Conservation (phyloP, 306 rosid species). For the Trifolium subterraneum region DNA sequence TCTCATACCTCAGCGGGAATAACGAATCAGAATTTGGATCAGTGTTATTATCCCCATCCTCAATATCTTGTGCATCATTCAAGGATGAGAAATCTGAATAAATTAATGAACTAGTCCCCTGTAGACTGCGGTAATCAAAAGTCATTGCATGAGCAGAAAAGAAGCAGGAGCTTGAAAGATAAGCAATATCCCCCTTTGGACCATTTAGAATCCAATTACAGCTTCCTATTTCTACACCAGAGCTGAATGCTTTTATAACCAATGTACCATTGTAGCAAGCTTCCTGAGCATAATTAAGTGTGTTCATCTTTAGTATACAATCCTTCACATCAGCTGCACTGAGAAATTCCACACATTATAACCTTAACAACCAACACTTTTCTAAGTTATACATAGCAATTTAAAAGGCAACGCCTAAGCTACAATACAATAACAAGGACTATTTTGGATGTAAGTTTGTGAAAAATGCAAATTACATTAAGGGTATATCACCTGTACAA, state of each 20-base stretch:
- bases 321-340: constrained; percentile 89
- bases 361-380: constrained; percentile 37
- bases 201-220: constrained; percentile 83
- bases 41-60: constrained; percentile 43
- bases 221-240: constrained; percentile 86
- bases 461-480: constrained; percentile 30
- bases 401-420: constrained; percentile 20
- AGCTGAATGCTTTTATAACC: constrained; percentile 79
- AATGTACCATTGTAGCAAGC: constrained; percentile 79
- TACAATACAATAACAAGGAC: not conserved
- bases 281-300: constrained; percentile 78
- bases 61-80: constrained; percentile 48
- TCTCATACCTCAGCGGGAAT: constrained; percentile 53
- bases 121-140: constrained; percentile 69
- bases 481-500: constrained; percentile 72
- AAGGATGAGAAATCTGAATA: constrained; percentile 83
- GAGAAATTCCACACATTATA: constrained; percentile 57
- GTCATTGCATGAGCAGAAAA: constrained; percentile 73
- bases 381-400: not conserved
- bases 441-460: not conserved
- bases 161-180: constrained; percentile 80
- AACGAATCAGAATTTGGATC: constrained; percentile 32
- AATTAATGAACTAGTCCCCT: constrained; percentile 54
- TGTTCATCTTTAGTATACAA: constrained; percentile 65
- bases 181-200: constrained; percentile 73